A percentile compares a stretch with the other conserved stretches of the same genome.
These are phyloP conservation scores for Triangularia verruculosa DNA, from an alignment of 2,329 filamentous ascomycete species.

Conservation along the genomic window DNA sequence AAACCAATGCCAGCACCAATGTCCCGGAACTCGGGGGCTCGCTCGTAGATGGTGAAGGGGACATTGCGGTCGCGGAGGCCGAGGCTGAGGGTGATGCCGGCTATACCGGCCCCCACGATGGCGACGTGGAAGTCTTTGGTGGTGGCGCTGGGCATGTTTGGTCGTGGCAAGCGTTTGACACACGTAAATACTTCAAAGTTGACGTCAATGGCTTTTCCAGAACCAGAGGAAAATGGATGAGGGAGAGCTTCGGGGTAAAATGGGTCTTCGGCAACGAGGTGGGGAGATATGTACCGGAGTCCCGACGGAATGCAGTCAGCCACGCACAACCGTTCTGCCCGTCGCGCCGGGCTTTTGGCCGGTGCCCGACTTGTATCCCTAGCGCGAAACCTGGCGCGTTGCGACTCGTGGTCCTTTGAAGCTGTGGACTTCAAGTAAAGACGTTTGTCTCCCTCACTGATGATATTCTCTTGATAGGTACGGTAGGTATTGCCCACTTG, in stretches of 20 bases:
- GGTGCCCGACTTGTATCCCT: neutral
- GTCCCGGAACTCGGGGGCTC: slow-evolving; percentile 41
- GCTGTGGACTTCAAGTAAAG: neutral
- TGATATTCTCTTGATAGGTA: neutral
- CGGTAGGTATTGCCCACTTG: too few relatives aligned
- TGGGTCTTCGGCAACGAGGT: neutral
- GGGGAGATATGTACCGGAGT: neutral
- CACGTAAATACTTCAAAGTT: neutral
- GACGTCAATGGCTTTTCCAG: neutral
- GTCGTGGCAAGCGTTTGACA: neutral
- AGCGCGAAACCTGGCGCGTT: neutral
- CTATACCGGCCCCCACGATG: slow-evolving; percentile 52
- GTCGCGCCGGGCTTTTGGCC: neutral
- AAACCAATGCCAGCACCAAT: slow-evolving; percentile 53
- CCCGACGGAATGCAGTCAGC: neutral
- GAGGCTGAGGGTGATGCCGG: slow-evolving; percentile 47
- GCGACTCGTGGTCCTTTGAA: neutral
- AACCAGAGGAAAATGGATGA: neutral
- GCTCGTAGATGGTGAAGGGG: slow-evolving; percentile 46
- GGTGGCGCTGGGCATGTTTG: neutral
- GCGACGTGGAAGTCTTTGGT: slow-evolving; percentile 35
- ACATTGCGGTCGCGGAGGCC: slow-evolving; percentile 44
- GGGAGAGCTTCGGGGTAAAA: neutral
- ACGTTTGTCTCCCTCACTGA: neutral
- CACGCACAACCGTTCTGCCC: neutral